phyloP scores from a whole-genome alignment of 139 green algal species.

The Chlorella ohadii region DNA sequence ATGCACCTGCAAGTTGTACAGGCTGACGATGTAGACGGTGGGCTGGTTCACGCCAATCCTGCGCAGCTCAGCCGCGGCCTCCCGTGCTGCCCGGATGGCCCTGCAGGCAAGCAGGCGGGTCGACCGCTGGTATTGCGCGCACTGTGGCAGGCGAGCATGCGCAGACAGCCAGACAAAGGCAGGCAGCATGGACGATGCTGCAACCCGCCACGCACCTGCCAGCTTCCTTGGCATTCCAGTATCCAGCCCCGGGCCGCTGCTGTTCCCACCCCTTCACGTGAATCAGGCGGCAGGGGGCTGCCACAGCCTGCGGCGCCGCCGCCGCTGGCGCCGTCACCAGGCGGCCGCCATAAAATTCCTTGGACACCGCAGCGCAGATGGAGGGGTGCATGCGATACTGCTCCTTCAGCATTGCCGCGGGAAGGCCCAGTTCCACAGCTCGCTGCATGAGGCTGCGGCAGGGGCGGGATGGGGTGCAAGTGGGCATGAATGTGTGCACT shows the following conservation, averaged over 20 bases:
- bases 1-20: slow-evolving; percentile 14
- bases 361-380: neutral
- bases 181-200: no score
- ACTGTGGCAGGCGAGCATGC: no score
- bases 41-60: neutral
- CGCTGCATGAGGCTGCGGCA: slow-evolving; percentile 17
- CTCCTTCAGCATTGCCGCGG: neutral
- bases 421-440: neutral
- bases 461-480: no score
- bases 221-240: neutral
- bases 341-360: neutral
- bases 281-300: neutral
- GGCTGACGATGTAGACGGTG: slow-evolving; percentile 1
- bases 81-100: neutral
- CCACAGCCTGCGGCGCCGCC: neutral
- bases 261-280: neutral
- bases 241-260: neutral
- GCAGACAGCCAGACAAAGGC: no score
- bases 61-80: neutral
- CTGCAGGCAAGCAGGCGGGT: neutral
- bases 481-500: no score
- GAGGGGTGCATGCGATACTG: slow-evolving; percentile 27
- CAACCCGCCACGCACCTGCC: neutral
- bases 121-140: no score
- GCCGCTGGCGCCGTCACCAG: neutral